These are phyloP conservation scores for Coemansia sp. DNA, from an alignment of 371 early-diverging fungal genomes.

Conservation along the genomic window DNA sequence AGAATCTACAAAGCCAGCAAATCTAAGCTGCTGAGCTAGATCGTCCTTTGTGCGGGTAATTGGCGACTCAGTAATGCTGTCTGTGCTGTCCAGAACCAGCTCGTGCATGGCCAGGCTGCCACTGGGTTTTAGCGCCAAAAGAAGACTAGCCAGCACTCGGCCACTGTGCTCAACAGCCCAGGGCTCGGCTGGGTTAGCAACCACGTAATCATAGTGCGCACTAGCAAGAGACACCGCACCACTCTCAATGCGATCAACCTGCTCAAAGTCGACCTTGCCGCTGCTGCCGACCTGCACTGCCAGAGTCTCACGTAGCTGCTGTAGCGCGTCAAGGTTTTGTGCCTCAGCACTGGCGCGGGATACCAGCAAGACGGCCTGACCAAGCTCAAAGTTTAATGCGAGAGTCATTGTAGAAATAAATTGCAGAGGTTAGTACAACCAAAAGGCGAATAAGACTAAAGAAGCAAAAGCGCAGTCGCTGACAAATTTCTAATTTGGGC, in stretches of 20 bases:
- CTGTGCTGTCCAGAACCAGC: slow-evolving; percentile 53
- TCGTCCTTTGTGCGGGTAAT: slow-evolving; percentile 53
- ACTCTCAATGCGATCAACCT: slow-evolving; percentile 63
- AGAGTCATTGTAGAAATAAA: slow-evolving; percentile 1
- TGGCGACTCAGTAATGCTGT: slow-evolving; percentile 15
- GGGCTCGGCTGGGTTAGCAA: slow-evolving; percentile 59
- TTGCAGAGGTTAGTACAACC: neutral
- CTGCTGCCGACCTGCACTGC: slow-evolving; percentile 23
- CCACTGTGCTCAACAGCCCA: slow-evolving; percentile 57
- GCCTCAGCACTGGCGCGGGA: slow-evolving; percentile 35
- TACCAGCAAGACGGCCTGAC: slow-evolving; percentile 36
- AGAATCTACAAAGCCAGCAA: slow-evolving; percentile 68
- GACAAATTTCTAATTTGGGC: neutral
- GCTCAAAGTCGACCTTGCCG: slow-evolving; percentile 64
- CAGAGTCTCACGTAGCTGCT: slow-evolving; percentile 39
- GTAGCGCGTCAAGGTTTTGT: slow-evolving; percentile 28
- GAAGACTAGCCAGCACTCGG: slow-evolving; percentile 55
- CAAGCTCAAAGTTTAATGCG: slow-evolving; percentile 13
- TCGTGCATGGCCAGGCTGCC: slow-evolving; percentile 61
- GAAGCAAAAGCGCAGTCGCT: neutral
- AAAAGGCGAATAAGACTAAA: neutral
- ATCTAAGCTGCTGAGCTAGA: slow-evolving; percentile 59
- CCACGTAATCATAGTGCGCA: slow-evolving; percentile 57
- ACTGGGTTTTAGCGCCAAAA: slow-evolving; percentile 57
- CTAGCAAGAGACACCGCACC: slow-evolving; percentile 54